phyloP scores from a whole-genome alignment of 2,329 filamentous ascomycete genomes.

The Talaromyces sp. region DNA sequence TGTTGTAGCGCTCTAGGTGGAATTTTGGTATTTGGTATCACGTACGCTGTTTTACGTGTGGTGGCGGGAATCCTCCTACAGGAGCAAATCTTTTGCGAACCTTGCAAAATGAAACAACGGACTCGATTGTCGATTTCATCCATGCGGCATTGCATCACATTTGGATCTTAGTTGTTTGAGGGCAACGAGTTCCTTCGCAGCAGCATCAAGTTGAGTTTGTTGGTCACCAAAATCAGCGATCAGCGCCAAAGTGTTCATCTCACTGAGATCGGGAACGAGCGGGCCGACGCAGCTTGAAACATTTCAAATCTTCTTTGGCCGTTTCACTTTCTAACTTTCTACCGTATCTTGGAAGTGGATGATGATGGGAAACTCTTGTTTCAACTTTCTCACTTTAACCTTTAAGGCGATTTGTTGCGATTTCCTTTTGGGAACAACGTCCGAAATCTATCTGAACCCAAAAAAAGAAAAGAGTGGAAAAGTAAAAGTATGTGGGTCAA shows the following conservation, averaged over 20 bases:
- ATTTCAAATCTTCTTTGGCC: not conserved
- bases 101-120: not conserved
- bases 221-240: not conserved
- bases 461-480: not conserved
- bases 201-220: not conserved
- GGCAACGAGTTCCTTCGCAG: not conserved
- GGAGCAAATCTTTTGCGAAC: not conserved
- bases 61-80: not conserved
- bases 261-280: not conserved
- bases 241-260: not conserved
- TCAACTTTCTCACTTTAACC: not conserved
- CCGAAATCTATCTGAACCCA: not conserved
- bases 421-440: not conserved
- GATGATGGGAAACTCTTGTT: not conserved
- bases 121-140: not conserved
- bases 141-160: not conserved
- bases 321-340: not conserved
- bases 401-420: not conserved
- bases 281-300: not conserved
- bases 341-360: not conserved
- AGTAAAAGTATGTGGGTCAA: not conserved
- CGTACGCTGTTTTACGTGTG: not conserved
- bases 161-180: not conserved
- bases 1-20: not conserved
- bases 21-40: not conserved